A percentile compares a stretch with the other conserved stretches of the same genome.
phyloP scores from a whole-genome alignment of 106 monocot species.

The Allium fistulosum region DNA sequence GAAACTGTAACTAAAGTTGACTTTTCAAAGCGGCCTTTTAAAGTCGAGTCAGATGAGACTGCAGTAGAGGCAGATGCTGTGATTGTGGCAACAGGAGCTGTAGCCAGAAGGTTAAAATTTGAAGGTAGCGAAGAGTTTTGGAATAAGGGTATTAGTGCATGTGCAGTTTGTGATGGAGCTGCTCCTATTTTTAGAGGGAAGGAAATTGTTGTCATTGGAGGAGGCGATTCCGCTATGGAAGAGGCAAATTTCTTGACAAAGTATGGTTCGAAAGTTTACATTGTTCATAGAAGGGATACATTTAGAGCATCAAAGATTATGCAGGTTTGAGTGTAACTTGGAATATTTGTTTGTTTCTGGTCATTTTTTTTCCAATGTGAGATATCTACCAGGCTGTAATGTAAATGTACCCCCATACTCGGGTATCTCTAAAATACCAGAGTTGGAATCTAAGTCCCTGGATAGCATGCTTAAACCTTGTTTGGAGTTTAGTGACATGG shows the following conservation, averaged over 20 bases:
- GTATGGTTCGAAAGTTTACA: slow-evolving; percentile 80
- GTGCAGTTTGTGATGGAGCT: slow-evolving; percentile 94
- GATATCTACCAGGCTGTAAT: too few species aligned
- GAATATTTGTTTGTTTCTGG: too few species aligned
- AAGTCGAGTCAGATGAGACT: slow-evolving; percentile 38
- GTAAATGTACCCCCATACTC: too few species aligned
- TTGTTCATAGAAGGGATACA: slow-evolving; percentile 72
- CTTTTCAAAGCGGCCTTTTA: slow-evolving; percentile 57
- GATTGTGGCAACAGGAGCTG: slow-evolving; percentile 86
- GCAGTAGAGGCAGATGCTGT: slow-evolving; percentile 61
- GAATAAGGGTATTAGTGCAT: slow-evolving; percentile 73
- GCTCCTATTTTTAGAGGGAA: slow-evolving; percentile 80
- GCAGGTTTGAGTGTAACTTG: slow-evolving; percentile 28
- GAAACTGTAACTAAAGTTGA: slow-evolving; percentile 77
- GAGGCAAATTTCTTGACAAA: slow-evolving; percentile 96
- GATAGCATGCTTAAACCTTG: too few species aligned
- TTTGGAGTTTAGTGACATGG: too few species aligned
- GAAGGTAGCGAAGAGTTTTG: slow-evolving; percentile 23
- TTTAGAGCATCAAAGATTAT: slow-evolving; percentile 91
- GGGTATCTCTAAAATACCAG: too few species aligned
- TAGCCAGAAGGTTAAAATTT: slow-evolving; percentile 77
- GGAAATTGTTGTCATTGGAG: slow-evolving; percentile 64
- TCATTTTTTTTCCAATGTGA: too few species aligned
- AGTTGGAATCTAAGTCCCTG: too few species aligned
- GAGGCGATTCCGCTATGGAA: slow-evolving; percentile 27